Conservation (phyloP, 345 rosid species). For the Erodium maritimum region DNA sequence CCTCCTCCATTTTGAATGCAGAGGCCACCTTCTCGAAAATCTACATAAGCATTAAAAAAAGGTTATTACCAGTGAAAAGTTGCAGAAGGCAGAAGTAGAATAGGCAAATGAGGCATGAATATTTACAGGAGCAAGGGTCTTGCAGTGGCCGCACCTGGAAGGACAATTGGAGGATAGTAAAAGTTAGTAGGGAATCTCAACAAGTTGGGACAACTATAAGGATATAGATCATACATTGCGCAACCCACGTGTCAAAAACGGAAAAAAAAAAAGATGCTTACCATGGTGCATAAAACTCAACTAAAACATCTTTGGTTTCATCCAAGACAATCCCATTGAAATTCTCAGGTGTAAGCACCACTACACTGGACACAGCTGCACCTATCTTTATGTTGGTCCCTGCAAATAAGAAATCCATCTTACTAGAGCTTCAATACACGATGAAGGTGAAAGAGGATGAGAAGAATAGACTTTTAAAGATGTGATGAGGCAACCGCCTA, state of each 20-base stretch:
- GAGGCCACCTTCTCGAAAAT: slow-evolving; percentile 82
- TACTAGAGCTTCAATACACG: background rate
- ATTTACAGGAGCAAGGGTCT: slow-evolving; percentile 90
- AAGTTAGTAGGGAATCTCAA: no score
- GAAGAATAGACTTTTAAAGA: background rate
- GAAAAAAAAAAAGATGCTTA: slow-evolving; percentile 16
- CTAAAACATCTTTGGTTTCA: slow-evolving; percentile 78
- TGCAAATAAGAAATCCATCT: slow-evolving; percentile 13
- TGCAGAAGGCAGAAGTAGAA: background rate
- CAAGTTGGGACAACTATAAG: no score
- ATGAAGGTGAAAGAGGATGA: background rate
- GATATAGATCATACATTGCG: slow-evolving; percentile 5
- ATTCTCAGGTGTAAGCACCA: slow-evolving; percentile 63
- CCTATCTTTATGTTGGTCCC: slow-evolving; percentile 90
- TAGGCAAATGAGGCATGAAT: slow-evolving; percentile 1
- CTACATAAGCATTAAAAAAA: slow-evolving; percentile 23
- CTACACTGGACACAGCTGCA: slow-evolving; percentile 42
- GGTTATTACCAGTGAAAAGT: slow-evolving; percentile 1
- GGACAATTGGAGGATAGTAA: background rate
- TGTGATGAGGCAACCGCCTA: background rate
- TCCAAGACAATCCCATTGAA: slow-evolving; percentile 80
- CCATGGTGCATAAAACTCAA: slow-evolving; percentile 99
- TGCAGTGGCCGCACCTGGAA: slow-evolving; percentile 98
- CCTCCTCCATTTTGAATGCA: slow-evolving; percentile 64
- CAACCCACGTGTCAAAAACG: background rate